Evolutionary conservation across 768 basidiomycete species (phyloP).

Genomic region (Kwoniella sp.): DNA sequence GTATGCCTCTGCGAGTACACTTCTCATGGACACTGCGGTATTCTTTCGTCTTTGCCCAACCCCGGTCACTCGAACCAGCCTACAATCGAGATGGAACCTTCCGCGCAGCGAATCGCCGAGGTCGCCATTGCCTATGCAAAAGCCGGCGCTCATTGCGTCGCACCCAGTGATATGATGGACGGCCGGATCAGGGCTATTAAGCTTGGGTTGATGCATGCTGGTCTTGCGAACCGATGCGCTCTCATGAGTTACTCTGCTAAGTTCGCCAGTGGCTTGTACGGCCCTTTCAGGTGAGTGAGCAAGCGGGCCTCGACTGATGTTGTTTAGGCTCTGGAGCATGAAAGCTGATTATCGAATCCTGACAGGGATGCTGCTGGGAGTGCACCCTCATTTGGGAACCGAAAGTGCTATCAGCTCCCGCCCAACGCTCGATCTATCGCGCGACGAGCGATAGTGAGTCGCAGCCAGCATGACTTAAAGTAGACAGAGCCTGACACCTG

Average conservation of each 20-base stretch:
- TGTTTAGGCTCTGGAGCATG: not conserved
- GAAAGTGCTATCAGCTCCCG: conserved; percentile 98
- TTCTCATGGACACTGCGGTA: conserved; percentile 93
- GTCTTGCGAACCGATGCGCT: conserved; percentile 82
- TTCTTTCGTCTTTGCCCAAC: conserved; percentile 49
- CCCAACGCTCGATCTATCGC: conserved; percentile 85
- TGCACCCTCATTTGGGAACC: conserved; percentile 88
- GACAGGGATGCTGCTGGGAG: conserved; percentile 93
- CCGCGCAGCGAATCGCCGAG: conserved; percentile 83
- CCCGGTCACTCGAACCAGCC: conserved; percentile 42
- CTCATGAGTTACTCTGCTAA: conserved; percentile 98
- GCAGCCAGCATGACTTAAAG: no score
- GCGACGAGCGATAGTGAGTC: conserved; percentile 82
- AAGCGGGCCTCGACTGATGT: no score
- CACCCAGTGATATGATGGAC: conserved; percentile 99
- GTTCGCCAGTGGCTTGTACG: conserved; percentile 92
- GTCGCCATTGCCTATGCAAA: conserved; percentile 89
- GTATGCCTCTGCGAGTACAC: conserved; percentile 99
- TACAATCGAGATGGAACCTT: conserved; percentile 68
- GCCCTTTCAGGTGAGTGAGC: conserved; percentile 81
- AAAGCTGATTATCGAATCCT: conserved; percentile 4
- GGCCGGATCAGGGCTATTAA: conserved; percentile 91
- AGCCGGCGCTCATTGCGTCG: conserved; percentile 97
- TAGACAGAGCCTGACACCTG: no score
- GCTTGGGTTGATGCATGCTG: conserved; percentile 74